Evolutionary conservation across 2,329 filamentous ascomycete species (phyloP).

Genomic region (Trichophyton mentagrophytes): DNA sequence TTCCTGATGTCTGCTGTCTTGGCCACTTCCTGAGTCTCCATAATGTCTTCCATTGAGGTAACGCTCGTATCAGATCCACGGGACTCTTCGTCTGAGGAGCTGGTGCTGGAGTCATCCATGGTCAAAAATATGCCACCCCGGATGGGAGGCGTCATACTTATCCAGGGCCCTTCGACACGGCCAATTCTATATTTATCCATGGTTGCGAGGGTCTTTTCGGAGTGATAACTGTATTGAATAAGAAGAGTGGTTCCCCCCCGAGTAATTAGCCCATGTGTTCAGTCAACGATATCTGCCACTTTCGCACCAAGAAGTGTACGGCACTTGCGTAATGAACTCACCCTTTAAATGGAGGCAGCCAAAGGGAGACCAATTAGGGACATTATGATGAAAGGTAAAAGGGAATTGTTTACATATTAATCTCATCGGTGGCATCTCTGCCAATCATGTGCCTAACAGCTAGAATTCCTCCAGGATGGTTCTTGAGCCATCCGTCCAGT

Average conservation of each 20-base stretch:
- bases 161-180: constrained; percentile 64
- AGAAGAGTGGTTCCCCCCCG: background rate
- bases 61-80: constrained; percentile 18
- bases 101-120: constrained; percentile 32
- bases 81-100: constrained; percentile 9
- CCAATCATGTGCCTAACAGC: constrained; percentile 87
- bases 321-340: background rate
- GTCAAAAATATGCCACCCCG: constrained; percentile 68
- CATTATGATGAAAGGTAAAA: background rate
- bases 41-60: constrained; percentile 37
- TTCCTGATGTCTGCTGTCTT: background rate
- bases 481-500: constrained; percentile 75
- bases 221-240: constrained; percentile 42
- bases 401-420: constrained; percentile 57
- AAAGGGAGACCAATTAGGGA: background rate
- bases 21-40: background rate
- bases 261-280: background rate
- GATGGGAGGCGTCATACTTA: constrained; percentile 79
- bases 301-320: background rate
- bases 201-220: constrained; percentile 55
- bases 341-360: background rate
- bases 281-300: background rate
- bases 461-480: constrained; percentile 84
- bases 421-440: constrained; percentile 84
- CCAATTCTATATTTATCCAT: constrained; percentile 80